phyloP scores from a whole-genome alignment of 106 monocot species.

The Vanilla planifolia region DNA sequence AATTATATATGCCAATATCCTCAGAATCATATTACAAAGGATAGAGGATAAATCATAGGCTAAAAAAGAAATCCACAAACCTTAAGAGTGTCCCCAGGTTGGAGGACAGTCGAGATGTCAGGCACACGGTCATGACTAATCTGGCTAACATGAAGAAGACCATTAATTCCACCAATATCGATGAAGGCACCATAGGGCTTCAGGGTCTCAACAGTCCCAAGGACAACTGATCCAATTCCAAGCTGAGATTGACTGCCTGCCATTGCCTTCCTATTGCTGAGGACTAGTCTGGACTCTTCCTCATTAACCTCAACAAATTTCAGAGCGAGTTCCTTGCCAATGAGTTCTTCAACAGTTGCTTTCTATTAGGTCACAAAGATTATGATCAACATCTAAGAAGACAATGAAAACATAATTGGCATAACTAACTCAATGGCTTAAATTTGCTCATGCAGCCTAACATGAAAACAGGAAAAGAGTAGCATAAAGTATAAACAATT shows the following conservation, averaged over 20 bases:
- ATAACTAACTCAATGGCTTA: background rate
- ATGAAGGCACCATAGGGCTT: constrained; percentile 97
- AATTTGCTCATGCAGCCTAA: background rate
- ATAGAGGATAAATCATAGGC: background rate
- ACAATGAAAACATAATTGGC: background rate
- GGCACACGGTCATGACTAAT: constrained; percentile 96
- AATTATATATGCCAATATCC: background rate
- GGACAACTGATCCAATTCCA: constrained; percentile 88
- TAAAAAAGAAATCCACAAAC: constrained; percentile 17
- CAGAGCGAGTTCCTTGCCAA: constrained; percentile 73
- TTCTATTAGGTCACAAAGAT: constrained; percentile 34
- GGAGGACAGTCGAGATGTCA: constrained; percentile 81
- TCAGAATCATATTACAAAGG: no score
- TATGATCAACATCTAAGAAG: background rate
- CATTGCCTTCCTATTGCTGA: constrained; percentile 94
- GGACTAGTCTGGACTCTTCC: constrained; percentile 85
- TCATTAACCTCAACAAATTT: constrained; percentile 92
- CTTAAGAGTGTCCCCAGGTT: constrained; percentile 94
- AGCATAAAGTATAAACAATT: background rate
- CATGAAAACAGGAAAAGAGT: background rate
- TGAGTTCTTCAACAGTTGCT: constrained; percentile 74
- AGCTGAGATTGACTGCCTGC: constrained; percentile 89
- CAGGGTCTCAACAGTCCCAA: constrained; percentile 85
- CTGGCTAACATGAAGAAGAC: constrained; percentile 97
- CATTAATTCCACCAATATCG: constrained; percentile 88